Evolutionary conservation across 768 basidiomycete genomes (phyloP), one percentile per base, ranked within the genome.

Genomic region (Mycena metata): DNA sequence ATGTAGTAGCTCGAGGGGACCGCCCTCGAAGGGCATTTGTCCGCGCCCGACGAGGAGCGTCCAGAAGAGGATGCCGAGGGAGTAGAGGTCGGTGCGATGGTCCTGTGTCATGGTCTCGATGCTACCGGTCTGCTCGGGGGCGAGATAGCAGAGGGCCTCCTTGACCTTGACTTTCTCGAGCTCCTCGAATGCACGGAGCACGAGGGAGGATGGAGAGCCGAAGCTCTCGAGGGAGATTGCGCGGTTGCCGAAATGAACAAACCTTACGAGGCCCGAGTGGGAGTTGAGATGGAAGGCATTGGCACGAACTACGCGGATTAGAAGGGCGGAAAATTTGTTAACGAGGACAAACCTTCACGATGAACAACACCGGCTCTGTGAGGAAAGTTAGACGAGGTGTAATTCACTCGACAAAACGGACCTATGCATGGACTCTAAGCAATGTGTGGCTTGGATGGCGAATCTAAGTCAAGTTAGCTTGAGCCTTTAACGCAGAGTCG

Each of bases 241-340:
- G 17, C 91, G 87, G 76, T 93, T 92, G 21, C 92, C 91, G 69
- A 90, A 91, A 73, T 93, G 92, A 24, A 91, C 89, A 60, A 92
- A 82, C 1, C 90, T 86, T 33, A 92, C 91, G 45, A 88, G 82
- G 16, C 90, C 90, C 43, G 90, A 88, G 77, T 91, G 88, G 1
- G 89, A 84, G 72, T 91, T 91, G 35, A 91, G 81, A 77, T 92
- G 91, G 75, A 91, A 92, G 1, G 91, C 91, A 74, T 92, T 92
- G 19, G 91, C 90, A 24, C 91, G 88, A 35, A 93, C 90, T 90
- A 73, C 1, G 64, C 64, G 50, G 13, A 42, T 63, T 61, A 59
- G 59, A 19, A 24, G 36, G 33, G 36, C 24, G 23, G 43, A 23
- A 50, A 56, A 36, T 33, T 19, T 17, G 35, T 26, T 11, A 17